Evolutionary conservation across 306 rosid genomes (phyloP), one percentile per base, ranked within the genome.

Genomic region (Gleditsia sinensis): DNA sequence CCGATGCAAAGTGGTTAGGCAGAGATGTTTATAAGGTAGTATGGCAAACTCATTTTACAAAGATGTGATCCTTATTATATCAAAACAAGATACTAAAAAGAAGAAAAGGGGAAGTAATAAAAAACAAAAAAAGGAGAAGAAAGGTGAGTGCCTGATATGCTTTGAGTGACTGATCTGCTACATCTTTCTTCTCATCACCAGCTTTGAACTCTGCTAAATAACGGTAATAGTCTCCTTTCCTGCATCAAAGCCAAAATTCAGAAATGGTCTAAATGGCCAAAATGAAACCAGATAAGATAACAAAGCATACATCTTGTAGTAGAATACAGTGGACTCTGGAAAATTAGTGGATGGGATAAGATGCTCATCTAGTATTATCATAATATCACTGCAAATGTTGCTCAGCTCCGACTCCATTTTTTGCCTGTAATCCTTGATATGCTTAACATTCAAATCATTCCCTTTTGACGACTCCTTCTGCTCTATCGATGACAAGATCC

Each of bases 351-450:
- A 83, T 17, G 87, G 84, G 20, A 83, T 83, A 66, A 79, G 87
- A 79, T 83, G 87, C 74, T 83, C 87, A 66, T 83, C 83, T 17
- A 79, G 69, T 45, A 83, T 5, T 30, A 79, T 83, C 87, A 71
- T 75, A 42, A 83, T 83, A 69, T 79, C 87, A 71, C 59, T 66
- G 79, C 84, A 83, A 71, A 79, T 83, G 48, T 71, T 34, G 67
- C 79, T 65, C 21, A 83, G 72, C 69, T 83, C 87, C 61, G 49
- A 12, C 84, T 83, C 87, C 79, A 83, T 84, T 65, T 66, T 83
- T n/a, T 75, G 57, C 66, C 20, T 65, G 56, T 79, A 71, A 0
- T 75, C 81, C 60, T 56, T 79, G 23, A 79, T 75, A 13, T 72
- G 73, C 78, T 71, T 79, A 33, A 42, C 81, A 66, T 80, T 65